Evolutionary conservation across 2,329 filamentous ascomycete genomes (phyloP).

Genomic region (Chaetomium globosum): DNA sequence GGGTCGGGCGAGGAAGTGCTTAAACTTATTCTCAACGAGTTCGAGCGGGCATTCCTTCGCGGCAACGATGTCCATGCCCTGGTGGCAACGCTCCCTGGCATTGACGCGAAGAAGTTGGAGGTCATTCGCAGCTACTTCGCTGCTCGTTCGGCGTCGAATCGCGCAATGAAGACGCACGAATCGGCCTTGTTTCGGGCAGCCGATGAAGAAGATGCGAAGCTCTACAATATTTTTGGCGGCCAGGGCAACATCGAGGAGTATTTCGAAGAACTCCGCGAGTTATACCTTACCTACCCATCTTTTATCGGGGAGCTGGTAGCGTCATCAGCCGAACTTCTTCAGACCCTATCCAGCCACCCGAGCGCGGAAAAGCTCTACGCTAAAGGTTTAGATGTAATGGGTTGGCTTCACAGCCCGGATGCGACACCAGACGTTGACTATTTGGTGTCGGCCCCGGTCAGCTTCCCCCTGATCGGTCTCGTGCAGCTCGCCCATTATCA

Average conservation of each 20-base stretch:
- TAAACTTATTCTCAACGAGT: constrained; percentile 90
- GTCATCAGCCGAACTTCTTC: constrained; percentile 82
- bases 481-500: constrained; percentile 96
- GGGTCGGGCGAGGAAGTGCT: constrained; percentile 91
- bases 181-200: constrained; percentile 90
- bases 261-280: constrained; percentile 92
- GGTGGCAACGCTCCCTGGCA: constrained; percentile 82
- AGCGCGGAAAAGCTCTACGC: constrained; percentile 93
- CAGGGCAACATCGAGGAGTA: constrained; percentile 99
- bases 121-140: constrained; percentile 91
- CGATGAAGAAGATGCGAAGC: constrained; percentile 76
- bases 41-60: constrained; percentile 89
- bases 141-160: constrained; percentile 78
- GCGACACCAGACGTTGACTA: constrained; percentile 93
- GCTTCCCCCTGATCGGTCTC: constrained; percentile 91
- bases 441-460: constrained; percentile 90
- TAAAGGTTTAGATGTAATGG: constrained; percentile 93
- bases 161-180: constrained; percentile 87
- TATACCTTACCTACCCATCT: constrained; percentile 87
- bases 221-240: constrained; percentile 94
- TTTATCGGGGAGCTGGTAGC: constrained; percentile 86
- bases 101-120: constrained; percentile 86
- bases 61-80: constrained; percentile 96
- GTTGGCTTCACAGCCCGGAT: constrained; percentile 88
- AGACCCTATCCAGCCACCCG: constrained; percentile 77